phyloP scores from a whole-genome alignment of 1,139 yeast genomes.

The Scheffersomyces illinoinensis region DNA sequence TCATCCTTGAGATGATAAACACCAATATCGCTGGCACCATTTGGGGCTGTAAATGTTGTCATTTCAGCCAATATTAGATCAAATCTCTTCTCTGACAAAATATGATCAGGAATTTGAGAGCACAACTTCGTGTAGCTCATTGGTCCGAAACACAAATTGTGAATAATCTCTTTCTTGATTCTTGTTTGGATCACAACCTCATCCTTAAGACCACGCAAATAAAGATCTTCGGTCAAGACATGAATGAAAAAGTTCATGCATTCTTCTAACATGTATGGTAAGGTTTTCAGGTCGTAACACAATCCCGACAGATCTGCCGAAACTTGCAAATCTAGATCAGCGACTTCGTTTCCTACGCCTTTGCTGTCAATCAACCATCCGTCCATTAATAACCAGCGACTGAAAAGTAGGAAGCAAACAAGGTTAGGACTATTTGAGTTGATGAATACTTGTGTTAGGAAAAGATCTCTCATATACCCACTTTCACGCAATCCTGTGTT shows the following conservation, averaged over 20 bases:
- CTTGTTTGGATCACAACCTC: constrained; percentile 53
- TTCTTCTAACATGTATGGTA: constrained; percentile 74
- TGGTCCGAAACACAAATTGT: constrained; percentile 73
- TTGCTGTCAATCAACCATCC: constrained; percentile 29
- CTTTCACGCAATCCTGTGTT: constrained; percentile 82
- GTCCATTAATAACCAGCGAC: constrained; percentile 71
- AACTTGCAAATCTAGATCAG: not conserved
- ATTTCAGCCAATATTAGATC: constrained; percentile 64
- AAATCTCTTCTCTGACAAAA: constrained; percentile 70
- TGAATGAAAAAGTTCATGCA: constrained; percentile 71
- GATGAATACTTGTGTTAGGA: constrained; percentile 66
- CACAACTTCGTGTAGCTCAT: constrained; percentile 71
- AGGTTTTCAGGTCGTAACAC: constrained; percentile 45
- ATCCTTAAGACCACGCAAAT: constrained; percentile 52
- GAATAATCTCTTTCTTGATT: constrained; percentile 71
- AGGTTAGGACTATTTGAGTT: constrained; percentile 58
- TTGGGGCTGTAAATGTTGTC: constrained; percentile 65
- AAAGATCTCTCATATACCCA: constrained; percentile 77
- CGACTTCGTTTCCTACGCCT: not conserved
- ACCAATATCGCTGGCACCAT: constrained; percentile 66
- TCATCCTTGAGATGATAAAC: constrained; percentile 65
- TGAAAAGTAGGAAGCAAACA: constrained; percentile 59
- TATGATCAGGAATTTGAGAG: constrained; percentile 71
- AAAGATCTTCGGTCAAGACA: constrained; percentile 66
- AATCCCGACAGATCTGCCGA: constrained; percentile 12